Conservation (phyloP, 495 filamentous ascomycete species). For the Neurospora sp. region DNA sequence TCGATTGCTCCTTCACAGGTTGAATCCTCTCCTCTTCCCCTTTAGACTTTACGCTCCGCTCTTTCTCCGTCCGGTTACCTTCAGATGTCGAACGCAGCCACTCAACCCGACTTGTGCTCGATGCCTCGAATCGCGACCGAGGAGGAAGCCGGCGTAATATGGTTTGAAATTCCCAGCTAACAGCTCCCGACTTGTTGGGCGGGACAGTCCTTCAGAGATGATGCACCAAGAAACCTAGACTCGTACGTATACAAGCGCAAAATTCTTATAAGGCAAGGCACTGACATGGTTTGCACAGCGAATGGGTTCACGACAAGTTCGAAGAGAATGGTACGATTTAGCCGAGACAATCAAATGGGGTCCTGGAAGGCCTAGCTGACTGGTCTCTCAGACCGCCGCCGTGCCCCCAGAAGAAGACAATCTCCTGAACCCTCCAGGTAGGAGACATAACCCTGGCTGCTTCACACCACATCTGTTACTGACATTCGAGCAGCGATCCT, state of each 20-base stretch:
- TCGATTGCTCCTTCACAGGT: conserved; percentile 14
- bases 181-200: conserved; percentile 18
- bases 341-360: conserved; percentile 13
- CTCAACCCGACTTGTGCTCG: conserved; percentile 18
- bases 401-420: conserved; percentile 27
- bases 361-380: conserved; percentile 13
- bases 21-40: conserved; percentile 24
- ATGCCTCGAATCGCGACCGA: conserved; percentile 22
- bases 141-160: conserved; percentile 10
- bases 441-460: conserved; percentile 6
- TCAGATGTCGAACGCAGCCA: conserved; percentile 21
- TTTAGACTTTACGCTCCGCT: conserved; percentile 7
- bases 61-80: conserved; percentile 12
- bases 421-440: conserved; percentile 46
- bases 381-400: conserved; percentile 23
- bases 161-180: conserved; percentile 24
- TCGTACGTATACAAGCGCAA: conserved; percentile 30
- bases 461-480: background rate
- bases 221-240: conserved; percentile 39
- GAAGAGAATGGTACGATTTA: conserved; percentile 47
- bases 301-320: conserved; percentile 87
- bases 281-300: conserved; percentile 38
- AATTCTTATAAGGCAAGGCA: conserved; percentile 2
- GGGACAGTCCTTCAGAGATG: conserved; percentile 40
- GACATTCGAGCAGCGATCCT: conserved; percentile 29